phyloP scores from a whole-genome alignment of 371 early-diverging fungal species.

The Batkoa obscura region DNA sequence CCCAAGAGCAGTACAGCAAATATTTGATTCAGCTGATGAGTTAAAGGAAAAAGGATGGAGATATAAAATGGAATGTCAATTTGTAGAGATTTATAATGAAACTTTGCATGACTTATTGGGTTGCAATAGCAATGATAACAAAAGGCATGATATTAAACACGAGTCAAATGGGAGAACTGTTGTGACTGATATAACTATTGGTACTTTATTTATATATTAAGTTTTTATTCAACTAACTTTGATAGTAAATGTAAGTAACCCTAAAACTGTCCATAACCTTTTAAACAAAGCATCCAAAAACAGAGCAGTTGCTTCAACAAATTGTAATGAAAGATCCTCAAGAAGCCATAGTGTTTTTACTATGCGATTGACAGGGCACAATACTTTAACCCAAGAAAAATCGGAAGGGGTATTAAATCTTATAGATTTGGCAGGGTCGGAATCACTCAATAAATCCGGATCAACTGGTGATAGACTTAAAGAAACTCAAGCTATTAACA shows the following conservation, averaged over 20 bases:
- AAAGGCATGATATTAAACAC: slow-evolving; percentile 70
- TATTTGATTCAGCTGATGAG: slow-evolving; percentile 54
- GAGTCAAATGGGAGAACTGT: slow-evolving; percentile 46
- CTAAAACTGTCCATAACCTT: slow-evolving; percentile 43
- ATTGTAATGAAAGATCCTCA: slow-evolving; percentile 85
- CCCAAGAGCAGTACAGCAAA: slow-evolving; percentile 69
- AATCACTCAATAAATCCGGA: slow-evolving; percentile 69
- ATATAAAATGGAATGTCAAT: slow-evolving; percentile 67
- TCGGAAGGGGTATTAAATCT: slow-evolving; percentile 65
- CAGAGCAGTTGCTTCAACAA: slow-evolving; percentile 81
- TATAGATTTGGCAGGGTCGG: slow-evolving; percentile 97
- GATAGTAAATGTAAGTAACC: slow-evolving; percentile 31
- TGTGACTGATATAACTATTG: slow-evolving; percentile 52
- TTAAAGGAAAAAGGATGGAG: slow-evolving; percentile 68
- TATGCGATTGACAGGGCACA: slow-evolving; percentile 52
- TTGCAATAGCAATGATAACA: slow-evolving; percentile 14
- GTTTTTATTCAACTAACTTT: background rate
- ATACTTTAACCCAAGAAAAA: slow-evolving; percentile 44
- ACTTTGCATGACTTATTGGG: slow-evolving; percentile 66
- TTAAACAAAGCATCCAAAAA: slow-evolving; percentile 57
- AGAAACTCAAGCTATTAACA: slow-evolving; percentile 96
- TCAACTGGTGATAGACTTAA: slow-evolving; percentile 80
- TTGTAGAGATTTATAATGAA: slow-evolving; percentile 96
- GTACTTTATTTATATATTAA: slow-evolving; percentile 14
- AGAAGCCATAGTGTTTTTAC: slow-evolving; percentile 90